Evolutionary conservation across 169 alveolate species (phyloP), one percentile per base, ranked within the genome.

Genomic region (Miamiensis avidus): DNA sequence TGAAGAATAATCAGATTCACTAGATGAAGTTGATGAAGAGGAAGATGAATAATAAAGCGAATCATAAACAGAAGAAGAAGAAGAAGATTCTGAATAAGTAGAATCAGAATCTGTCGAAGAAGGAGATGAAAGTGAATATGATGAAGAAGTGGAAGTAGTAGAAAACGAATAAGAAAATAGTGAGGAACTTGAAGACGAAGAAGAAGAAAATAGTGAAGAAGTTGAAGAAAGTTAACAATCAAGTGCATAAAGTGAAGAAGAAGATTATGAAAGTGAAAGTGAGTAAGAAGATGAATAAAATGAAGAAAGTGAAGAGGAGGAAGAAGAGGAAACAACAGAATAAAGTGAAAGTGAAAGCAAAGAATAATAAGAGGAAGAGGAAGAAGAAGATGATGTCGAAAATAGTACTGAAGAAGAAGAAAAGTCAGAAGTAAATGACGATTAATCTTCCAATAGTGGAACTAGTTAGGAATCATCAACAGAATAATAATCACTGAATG

Each of bases 321-420:
- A 82, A 34, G 87, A 82, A 0, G 76, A 28, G 20, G 72, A 73
- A 69, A 74, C 29, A 15, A 25, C 29, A 11, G 78, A 81, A 15
- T 34, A 29, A 74, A 16, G 34, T 1, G 32, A 25, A 31, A 31
- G 75, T 29, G 11, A 81, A 20, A 1, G 31, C n/a, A 65, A 65
- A 0, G 87, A 74, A 65, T 34, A 81, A 34, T 82, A 64, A 72
- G 89, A 76, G 25, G 87, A 76, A 75, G 74, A 30, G 28, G 87
- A 28, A 1, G 85, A 76, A 0, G 89, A 33, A 15, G 28, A 65
- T 20, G 87, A 82, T 0, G 34, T 0, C 15, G 78, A 72, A 72
- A 30, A 64, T 1, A 31, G 32, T 28, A 88, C 30, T 25, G 78
- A 74, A 79, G 76, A 74, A 0, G 76, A 86, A 75, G 85, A 84